Evolutionary conservation across 345 rosid genomes (phyloP).

Genomic region (rapeseed (Brassica napus)): Da-Ae NC_063446.1:10861001-10861500

Average conservation of each 20-base stretch:
- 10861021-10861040: slow-evolving; percentile 7
- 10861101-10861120: slow-evolving; percentile 72
- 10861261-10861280: slow-evolving; percentile 58
- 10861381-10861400: slow-evolving; percentile 81
- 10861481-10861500: not conserved
- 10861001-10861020: slow-evolving; percentile 50
- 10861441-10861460: slow-evolving; percentile 77
- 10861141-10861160: slow-evolving; percentile 52
- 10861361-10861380: slow-evolving; percentile 73
- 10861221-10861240: slow-evolving; percentile 59
- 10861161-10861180: slow-evolving; percentile 72
- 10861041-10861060: not conserved
- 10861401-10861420: slow-evolving; percentile 54
- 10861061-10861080: too few species aligned
- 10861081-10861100: slow-evolving; percentile 66
- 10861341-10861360: slow-evolving; percentile 55
- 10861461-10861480: not conserved
- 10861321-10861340: slow-evolving; percentile 10
- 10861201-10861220: slow-evolving; percentile 50
- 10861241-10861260: slow-evolving; percentile 46
- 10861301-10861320: not conserved
- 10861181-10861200: slow-evolving; percentile 58
- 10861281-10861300: not conserved
- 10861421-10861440: slow-evolving; percentile 60
- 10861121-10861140: slow-evolving; percentile 71